Evolutionary conservation across 2,329 filamentous ascomycete species (phyloP), one percentile per base, ranked within the genome.

Genomic region (Talaromyces atroroseus): DNA sequence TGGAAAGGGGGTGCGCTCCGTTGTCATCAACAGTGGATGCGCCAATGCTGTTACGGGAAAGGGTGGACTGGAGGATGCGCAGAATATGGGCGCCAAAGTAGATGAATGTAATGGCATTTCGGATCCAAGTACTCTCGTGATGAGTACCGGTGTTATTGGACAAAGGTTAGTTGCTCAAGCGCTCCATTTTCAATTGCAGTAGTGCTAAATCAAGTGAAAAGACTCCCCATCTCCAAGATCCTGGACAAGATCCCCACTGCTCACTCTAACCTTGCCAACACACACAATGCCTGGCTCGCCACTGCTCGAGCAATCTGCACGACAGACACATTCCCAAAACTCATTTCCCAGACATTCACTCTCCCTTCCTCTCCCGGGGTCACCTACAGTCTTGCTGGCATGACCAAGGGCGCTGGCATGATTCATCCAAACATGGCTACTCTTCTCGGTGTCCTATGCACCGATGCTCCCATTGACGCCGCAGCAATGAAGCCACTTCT

Each of bases 361-460:
- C 83, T 99, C 32, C 92, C 94, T 3, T 92, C 89, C 1, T 88
- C 89, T 3, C 84, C 89, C 0, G 80, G 80, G 18, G 78, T 84
- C 50, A 85, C 87, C 70, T 99, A 96, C 76, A 82, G 83, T 64
- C 87, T 99, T 50, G 91, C 90, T 12, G 94, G 94, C 64, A 95
- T 95, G 84, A 95, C 92, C 67, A 99, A 99, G 78, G 94, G 94
- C 57, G 94, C 94, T 5, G 94, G 94, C 68, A 99, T 99, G 94
- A 96, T 99, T 71, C 92, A 96, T 69, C 94, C 94, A 49, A 97
- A 99, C 78, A 96, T 99, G 92, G 94, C 91, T 29, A 99, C 94
- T 0, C 82, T 97, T 34, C 84, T 99, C 36, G 91, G 90, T 54
- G 88, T 97, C 59, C 82, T 97, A 66, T 91, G 90, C 66, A 99